Conservation (phyloP, 75 land plant genomes). For the Sequoiadendron giganteum region DNA sequence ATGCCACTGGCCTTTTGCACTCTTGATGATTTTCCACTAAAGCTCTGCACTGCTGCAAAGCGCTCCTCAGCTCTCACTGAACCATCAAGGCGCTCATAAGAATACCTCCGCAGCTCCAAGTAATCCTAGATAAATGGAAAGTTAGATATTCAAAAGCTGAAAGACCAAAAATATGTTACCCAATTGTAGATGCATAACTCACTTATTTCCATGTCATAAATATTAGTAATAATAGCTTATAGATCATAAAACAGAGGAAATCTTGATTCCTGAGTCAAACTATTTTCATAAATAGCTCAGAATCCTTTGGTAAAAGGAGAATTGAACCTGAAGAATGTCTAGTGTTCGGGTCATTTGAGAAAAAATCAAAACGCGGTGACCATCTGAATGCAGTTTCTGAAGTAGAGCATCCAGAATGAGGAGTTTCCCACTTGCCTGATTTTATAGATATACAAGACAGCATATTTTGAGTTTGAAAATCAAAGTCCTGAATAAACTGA, state of each 20-base stretch:
- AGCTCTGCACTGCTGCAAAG: slow-evolving; percentile 86
- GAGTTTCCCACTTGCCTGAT: slow-evolving; percentile 93
- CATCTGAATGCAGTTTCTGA: slow-evolving; percentile 46
- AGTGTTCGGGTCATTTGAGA: slow-evolving; percentile 95
- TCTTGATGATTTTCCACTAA: slow-evolving; percentile 30
- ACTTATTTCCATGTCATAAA: background rate
- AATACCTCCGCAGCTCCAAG: slow-evolving; percentile 74
- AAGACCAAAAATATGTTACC: background rate
- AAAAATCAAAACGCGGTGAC: slow-evolving; percentile 81
- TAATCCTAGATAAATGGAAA: slow-evolving; percentile 58
- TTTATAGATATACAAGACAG: background rate
- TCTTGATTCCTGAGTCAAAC: background rate
- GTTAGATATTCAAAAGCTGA: background rate
- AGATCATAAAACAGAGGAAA: background rate
- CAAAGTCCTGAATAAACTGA: background rate
- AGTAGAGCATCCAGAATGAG: slow-evolving; percentile 71
- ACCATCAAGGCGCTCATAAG: slow-evolving; percentile 95
- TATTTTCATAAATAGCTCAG: background rate
- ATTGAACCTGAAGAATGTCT: slow-evolving; percentile 84
- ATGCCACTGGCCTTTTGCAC: slow-evolving; percentile 11
- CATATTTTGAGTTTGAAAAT: background rate
- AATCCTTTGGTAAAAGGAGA: background rate
- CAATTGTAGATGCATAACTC: background rate
- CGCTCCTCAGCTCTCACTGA: slow-evolving; percentile 95
- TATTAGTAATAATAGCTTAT: background rate